phyloP scores from a whole-genome alignment of 257 asterid species.

The Ajuga chamaepitys region DNA sequence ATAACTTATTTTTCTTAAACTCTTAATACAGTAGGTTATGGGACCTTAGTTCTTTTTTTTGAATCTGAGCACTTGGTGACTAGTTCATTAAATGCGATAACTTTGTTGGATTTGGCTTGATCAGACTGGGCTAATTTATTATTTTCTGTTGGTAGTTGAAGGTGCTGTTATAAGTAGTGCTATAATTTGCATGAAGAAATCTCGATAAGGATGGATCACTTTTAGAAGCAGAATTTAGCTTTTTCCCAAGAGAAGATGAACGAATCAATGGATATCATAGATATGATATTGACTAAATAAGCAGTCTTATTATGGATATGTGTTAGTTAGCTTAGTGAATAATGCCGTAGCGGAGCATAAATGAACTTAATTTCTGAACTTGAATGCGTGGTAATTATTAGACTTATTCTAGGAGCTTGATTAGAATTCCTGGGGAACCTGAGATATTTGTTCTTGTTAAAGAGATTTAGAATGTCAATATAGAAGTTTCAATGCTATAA shows the following conservation, averaged over 20 bases:
- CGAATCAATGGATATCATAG: background rate
- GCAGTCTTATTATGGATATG: background rate
- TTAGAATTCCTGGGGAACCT: background rate
- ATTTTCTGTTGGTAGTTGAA: slow-evolving; percentile 8
- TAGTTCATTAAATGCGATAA: slow-evolving; percentile 4
- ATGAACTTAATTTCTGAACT: slow-evolving; percentile 12
- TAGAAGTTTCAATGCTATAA: slow-evolving; percentile 2
- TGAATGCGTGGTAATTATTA: background rate
- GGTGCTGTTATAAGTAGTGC: background rate
- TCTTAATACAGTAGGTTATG: slow-evolving; percentile 21
- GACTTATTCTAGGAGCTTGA: slow-evolving; percentile 1
- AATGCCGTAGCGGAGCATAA: background rate
- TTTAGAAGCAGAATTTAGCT: slow-evolving; percentile 15
- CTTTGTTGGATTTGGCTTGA: slow-evolving; percentile 12
- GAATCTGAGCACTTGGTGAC: slow-evolving; percentile 24
- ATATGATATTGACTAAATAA: slow-evolving; percentile 7
- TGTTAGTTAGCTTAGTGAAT: slow-evolving; percentile 11
- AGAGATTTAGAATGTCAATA: slow-evolving; percentile 5
- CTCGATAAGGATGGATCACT: background rate
- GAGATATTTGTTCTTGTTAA: slow-evolving; percentile 1
- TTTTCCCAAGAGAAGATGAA: slow-evolving; percentile 3
- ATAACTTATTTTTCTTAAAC: background rate
- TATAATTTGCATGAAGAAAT: slow-evolving; percentile 1
- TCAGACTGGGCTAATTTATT: slow-evolving; percentile 10
- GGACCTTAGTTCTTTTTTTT: slow-evolving; percentile 22